A percentile compares a stretch with the other conserved stretches of the same genome.
Evolutionary conservation across 345 rosid species (phyloP).

Genomic region (Pugionium cornutum): DNA sequence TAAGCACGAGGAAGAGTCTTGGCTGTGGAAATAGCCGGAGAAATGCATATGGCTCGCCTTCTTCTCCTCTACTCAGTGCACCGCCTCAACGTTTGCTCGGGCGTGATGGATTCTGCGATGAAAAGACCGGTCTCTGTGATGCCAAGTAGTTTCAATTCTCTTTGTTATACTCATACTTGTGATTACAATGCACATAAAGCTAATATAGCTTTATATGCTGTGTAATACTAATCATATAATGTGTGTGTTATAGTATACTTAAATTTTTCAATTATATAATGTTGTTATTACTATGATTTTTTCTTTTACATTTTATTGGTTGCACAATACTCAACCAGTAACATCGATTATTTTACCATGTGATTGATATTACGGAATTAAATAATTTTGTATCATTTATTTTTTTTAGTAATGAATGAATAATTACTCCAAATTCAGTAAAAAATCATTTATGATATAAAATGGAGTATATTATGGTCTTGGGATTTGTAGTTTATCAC

Average conservation of each 20-base stretch:
- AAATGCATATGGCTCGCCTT: conserved; percentile 83
- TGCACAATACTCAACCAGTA: too few species aligned
- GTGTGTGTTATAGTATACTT: conserved; percentile 1
- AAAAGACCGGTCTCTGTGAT: conserved; percentile 72
- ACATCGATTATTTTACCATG: too few species aligned
- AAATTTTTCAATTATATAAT: too few species aligned
- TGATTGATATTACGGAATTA: too few species aligned
- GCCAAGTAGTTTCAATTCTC: conserved; percentile 37
- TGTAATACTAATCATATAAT: conserved; percentile 4
- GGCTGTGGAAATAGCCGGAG: conserved; percentile 85
- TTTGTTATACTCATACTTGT: not conserved
- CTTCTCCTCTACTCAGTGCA: conserved; percentile 84
- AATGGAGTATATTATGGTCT: conserved; percentile 3
- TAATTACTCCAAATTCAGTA: not conserved
- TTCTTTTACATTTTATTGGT: not conserved
- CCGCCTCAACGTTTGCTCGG: conserved; percentile 79
- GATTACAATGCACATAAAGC: conserved; percentile 6
- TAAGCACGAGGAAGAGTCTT: conserved; percentile 75
- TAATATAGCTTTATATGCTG: conserved; percentile 21
- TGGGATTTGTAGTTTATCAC: conserved; percentile 32
- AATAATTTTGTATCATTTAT: too few species aligned
- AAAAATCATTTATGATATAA: conserved; percentile 4
- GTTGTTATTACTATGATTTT: too few species aligned
- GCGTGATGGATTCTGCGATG: conserved; percentile 86
- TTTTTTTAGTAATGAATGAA: not conserved